A percentile compares a stretch with the other conserved stretches of the same genome.
Evolutionary conservation across 768 basidiomycete species (phyloP).

Genomic region (Calocera cornea): DNA sequence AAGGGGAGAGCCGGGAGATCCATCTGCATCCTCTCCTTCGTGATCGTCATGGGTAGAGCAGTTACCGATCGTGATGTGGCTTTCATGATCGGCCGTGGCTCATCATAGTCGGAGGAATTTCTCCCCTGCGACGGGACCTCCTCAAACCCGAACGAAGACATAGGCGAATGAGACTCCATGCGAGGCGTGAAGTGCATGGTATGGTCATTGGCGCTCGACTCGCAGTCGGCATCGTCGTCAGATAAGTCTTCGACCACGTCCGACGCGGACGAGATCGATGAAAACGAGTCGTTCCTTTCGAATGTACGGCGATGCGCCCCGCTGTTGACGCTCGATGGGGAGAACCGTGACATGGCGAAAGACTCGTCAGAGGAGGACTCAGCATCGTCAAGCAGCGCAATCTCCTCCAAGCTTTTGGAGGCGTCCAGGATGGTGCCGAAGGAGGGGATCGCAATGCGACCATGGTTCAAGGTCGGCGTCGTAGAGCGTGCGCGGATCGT

Average conservation of each 20-base stretch:
- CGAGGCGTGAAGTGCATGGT: neutral
- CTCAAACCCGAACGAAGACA: neutral
- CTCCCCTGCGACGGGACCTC: neutral
- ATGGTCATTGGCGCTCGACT: neutral
- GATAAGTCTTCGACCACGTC: neutral
- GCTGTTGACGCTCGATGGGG: neutral
- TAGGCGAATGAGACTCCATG: neutral
- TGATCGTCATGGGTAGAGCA: neutral
- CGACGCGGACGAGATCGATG: neutral
- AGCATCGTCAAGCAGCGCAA: neutral
- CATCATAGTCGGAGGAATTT: neutral
- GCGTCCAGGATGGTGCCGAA: neutral
- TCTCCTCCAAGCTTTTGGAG: neutral
- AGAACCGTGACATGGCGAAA: neutral
- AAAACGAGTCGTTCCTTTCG: neutral
- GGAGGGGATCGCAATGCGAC: neutral
- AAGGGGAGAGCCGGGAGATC: neutral
- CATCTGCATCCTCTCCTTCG: constrained; percentile 1
- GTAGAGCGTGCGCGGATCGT: constrained; percentile 6
- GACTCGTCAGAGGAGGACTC: neutral
- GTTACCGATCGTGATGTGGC: neutral
- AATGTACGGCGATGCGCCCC: neutral
- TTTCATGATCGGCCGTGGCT: neutral
- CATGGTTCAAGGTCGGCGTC: neutral
- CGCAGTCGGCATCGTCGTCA: neutral